Evolutionary conservation across 2,329 filamentous ascomycete genomes (phyloP), one percentile per base, ranked within the genome.

Genomic region (Microdochium paspali): DNA sequence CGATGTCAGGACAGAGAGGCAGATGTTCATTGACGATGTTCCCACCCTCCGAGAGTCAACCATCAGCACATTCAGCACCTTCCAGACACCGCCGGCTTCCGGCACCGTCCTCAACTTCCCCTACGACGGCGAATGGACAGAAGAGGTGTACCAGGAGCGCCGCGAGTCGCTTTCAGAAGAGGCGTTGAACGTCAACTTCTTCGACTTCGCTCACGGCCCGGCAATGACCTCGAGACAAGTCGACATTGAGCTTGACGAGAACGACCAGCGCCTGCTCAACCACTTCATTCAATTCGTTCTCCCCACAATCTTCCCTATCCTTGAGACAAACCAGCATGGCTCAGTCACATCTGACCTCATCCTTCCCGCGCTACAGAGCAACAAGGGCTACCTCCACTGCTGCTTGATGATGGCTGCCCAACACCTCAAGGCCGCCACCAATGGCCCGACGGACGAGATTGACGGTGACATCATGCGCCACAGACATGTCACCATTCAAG

Each of bases 361-460:
- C 55, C 78, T 97, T 15, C 89, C 87, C 4, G 87, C 91, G 7
- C 76, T 98, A 28, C 87, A 94, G 63, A 86, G 79, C 57, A 98
- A 97, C 77, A 90, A 87, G 66, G 85, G 84, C 55, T 98, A 96
- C 66, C 77, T 96, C 26, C 90, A 97, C 73, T 96, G 90, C 72
- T 97, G 91, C 68, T 74, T 98, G 52, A 94, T 89, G 72, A 89
- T 94, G 50, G 83, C 93, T 9, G 91, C 90, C 2, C 87, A 94
- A 61, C 93, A 98, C 68, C 81, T 87, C 68, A 96, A 96, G 73
- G 81, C 84, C 2, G 86, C 85, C 0, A 77, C 82, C 61, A 75
- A 79, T 48, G 67, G 84, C 6, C 69, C 77, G 44, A 78, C 75
- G 46, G 85, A 89, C 48, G 82, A 90, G 58, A 83, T 95, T 49